A percentile compares a stretch with the other conserved stretches of the same genome.
Evolutionary conservation across 108 stramenopile genomes (phyloP).

Genomic region (Schizochytrium sp.): DNA sequence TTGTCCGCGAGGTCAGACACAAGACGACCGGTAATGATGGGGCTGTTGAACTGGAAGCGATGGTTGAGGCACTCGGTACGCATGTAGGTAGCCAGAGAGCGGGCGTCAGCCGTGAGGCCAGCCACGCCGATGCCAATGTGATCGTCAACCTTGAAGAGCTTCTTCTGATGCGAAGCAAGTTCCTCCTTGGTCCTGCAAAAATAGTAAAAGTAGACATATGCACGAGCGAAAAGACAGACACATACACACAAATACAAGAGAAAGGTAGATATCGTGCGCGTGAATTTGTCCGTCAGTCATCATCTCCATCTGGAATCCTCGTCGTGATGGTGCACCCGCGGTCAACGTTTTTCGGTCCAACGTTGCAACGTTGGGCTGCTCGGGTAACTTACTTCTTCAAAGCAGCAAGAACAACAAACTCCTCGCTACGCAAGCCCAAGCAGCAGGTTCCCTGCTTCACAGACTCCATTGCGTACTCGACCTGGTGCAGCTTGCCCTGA

Average conservation of each 20-base stretch:
- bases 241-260: neutral
- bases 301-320: too few species aligned
- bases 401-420: slow-evolving; percentile 81
- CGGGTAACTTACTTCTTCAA: slow-evolving; percentile 60
- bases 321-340: too few species aligned
- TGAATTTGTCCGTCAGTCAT: neutral
- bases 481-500: slow-evolving; percentile 95
- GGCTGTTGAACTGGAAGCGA: slow-evolving; percentile 89
- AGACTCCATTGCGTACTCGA: slow-evolving; percentile 98
- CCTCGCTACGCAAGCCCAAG: slow-evolving; percentile 73
- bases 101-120: slow-evolving; percentile 91
- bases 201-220: neutral
- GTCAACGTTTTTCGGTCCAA: too few species aligned
- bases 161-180: slow-evolving; percentile 87
- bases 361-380: too few species aligned
- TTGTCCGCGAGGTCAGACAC: slow-evolving; percentile 90
- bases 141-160: slow-evolving; percentile 89
- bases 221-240: neutral
- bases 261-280: too few species aligned
- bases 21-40: slow-evolving; percentile 75
- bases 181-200: slow-evolving; percentile 66
- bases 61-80: slow-evolving; percentile 91
- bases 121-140: slow-evolving; percentile 94
- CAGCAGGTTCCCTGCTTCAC: slow-evolving; percentile 95
- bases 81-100: slow-evolving; percentile 64